phyloP scores from a whole-genome alignment of 2,329 filamentous ascomycete genomes.

The Fusarium staphyleae region DNA sequence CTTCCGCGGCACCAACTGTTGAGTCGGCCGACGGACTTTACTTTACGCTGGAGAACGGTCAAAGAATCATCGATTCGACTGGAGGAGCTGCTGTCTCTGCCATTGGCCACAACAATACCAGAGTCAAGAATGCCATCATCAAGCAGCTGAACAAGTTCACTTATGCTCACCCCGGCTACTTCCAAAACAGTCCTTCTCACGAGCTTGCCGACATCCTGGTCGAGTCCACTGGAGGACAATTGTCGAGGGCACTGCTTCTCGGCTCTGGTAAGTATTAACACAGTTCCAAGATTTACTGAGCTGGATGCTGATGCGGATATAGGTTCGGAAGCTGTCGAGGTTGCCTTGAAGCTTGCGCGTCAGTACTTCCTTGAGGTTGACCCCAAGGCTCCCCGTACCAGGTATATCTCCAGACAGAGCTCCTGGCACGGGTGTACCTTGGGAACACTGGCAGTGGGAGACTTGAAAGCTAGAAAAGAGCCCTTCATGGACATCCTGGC shows the following conservation, averaged over 20 bases:
- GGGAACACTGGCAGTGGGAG: constrained; percentile 67
- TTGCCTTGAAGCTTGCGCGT: constrained; percentile 54
- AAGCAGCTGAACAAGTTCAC: constrained; percentile 33
- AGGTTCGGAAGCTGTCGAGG: constrained; percentile 59
- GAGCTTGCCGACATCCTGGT: constrained; percentile 39
- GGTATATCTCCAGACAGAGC: constrained; percentile 71
- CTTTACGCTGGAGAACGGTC: background rate
- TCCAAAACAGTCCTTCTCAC: constrained; percentile 31
- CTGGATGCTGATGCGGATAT: background rate
- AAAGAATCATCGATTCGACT: background rate
- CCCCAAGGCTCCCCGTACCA: constrained; percentile 58
- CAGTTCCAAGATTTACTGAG: background rate
- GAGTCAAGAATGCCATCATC: constrained; percentile 31
- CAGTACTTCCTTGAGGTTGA: constrained; percentile 53
- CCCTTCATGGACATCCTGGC: constrained; percentile 33
- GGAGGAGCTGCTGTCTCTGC: constrained; percentile 31
- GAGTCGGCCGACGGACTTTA: background rate
- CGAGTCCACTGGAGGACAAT: constrained; percentile 42
- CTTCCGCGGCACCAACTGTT: constrained; percentile 1
- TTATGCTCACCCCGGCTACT: constrained; percentile 32
- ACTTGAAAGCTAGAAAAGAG: background rate
- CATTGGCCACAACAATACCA: constrained; percentile 27
- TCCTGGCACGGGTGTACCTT: constrained; percentile 79
- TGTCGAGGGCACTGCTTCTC: constrained; percentile 47
- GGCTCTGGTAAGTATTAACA: constrained; percentile 44